These are phyloP conservation scores for Sugiyamaella pinicola DNA, from an alignment of 1,139 yeast genomes.

Conservation along the genomic window DNA sequence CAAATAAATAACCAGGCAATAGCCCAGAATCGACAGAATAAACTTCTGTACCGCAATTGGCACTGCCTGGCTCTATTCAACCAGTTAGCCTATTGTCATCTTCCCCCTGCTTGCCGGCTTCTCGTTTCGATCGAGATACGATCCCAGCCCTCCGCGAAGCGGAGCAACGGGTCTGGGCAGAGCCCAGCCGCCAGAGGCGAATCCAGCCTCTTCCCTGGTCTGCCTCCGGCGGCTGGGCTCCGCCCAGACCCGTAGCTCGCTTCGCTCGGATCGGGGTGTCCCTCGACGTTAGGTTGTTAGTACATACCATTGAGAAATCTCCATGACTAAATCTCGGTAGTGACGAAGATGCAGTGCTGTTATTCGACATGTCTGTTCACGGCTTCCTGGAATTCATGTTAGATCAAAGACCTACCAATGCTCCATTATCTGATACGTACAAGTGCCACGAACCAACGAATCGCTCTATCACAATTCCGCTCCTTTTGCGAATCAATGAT, in stretches of 20 bases:
- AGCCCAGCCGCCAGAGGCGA: too few relatives aligned
- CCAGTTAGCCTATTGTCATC: slow-evolving; percentile 7
- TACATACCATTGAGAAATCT: slow-evolving; percentile 16
- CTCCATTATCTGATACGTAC: neutral
- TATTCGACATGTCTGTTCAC: neutral
- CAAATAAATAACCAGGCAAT: slow-evolving; percentile 37
- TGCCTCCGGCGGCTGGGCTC: neutral
- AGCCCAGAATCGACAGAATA: slow-evolving; percentile 31
- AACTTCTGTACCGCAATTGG: slow-evolving; percentile 28
- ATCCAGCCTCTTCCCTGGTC: too few relatives aligned
- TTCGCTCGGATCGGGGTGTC: slow-evolving; percentile 2
- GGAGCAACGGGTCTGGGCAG: too few relatives aligned
- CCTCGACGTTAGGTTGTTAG: neutral
- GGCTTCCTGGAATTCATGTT: neutral
- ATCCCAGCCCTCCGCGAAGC: too few relatives aligned
- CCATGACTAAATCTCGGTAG: slow-evolving; percentile 4
- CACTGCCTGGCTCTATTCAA: slow-evolving; percentile 13
- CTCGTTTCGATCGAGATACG: too few relatives aligned
- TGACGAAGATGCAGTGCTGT: neutral
- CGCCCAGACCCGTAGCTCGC: slow-evolving; percentile 11
- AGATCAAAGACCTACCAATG: neutral
- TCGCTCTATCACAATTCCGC: too few relatives aligned
- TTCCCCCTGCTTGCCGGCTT: slow-evolving; percentile 1
- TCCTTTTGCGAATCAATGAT: too few relatives aligned
- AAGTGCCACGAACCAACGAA: neutral